A percentile compares a stretch with the other conserved stretches of the same genome.
Conservation (phyloP, 257 asterid species). For the Nicotiana benthamiana region DNA sequence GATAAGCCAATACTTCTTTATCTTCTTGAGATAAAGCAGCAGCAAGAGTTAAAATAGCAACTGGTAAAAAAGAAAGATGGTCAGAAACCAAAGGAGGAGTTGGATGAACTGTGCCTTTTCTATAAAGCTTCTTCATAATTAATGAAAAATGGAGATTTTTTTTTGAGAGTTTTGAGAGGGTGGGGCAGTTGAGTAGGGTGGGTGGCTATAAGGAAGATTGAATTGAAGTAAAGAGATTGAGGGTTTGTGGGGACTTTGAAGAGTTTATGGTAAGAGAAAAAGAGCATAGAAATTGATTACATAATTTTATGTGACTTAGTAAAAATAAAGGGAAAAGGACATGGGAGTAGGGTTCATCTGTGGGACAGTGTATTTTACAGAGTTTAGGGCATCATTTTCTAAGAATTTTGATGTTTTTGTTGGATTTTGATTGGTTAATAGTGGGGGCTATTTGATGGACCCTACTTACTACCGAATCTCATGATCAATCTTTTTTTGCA, state of each 20-base stretch:
- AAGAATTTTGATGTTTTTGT: neutral
- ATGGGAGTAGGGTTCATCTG: neutral
- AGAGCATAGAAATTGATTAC: constrained; percentile 33
- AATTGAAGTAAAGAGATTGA: neutral
- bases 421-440: neutral
- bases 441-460: neutral
- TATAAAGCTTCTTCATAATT: constrained; percentile 56
- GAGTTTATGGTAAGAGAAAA: constrained; percentile 10
- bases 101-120: constrained; percentile 59
- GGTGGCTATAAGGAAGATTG: constrained; percentile 8
- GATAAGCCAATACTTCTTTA: constrained; percentile 54
- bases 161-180: neutral
- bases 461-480: constrained; percentile 3
- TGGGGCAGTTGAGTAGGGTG: constrained; percentile 5
- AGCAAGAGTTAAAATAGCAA: constrained; percentile 46
- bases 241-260: constrained; percentile 16
- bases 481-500: neutral
- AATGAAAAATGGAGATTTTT: neutral
- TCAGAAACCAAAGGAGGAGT: constrained; percentile 52
- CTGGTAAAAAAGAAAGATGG: constrained; percentile 54
- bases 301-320: neutral
- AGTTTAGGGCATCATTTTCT: neutral
- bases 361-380: neutral
- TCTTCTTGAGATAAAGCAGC: constrained; percentile 48
- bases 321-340: neutral